A percentile compares a stretch with the other conserved stretches of the same genome.
These are phyloP conservation scores for Pyrenophora tritici-repentis DNA, from an alignment of 2,329 filamentous ascomycete species.

Conservation along the genomic window DNA sequence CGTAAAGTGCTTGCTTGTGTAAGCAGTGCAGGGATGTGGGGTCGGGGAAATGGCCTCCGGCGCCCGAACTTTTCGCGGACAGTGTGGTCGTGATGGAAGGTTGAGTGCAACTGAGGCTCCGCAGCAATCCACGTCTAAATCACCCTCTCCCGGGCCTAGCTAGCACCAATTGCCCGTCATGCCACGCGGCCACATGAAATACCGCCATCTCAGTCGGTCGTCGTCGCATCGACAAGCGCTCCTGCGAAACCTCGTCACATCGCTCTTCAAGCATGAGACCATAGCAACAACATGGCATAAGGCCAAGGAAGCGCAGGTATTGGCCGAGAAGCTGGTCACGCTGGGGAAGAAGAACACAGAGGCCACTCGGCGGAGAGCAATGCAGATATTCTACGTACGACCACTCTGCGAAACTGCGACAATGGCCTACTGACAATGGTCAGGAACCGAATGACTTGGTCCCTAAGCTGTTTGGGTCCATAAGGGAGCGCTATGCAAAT, in stretches of 20 bases:
- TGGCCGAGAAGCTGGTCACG: slow-evolving; percentile 94
- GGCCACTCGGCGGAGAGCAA: slow-evolving; percentile 74
- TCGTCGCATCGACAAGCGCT: slow-evolving; percentile 90
- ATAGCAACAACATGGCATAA: slow-evolving; percentile 96
- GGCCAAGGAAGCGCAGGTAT: slow-evolving; percentile 91
- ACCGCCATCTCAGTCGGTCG: slow-evolving; percentile 82
- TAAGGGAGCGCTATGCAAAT: slow-evolving; percentile 76
- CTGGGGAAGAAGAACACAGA: slow-evolving; percentile 92
- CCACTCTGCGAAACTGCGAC: background rate
- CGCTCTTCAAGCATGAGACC: slow-evolving; percentile 88
- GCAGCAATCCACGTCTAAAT: slow-evolving; percentile 12
- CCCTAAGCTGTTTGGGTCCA: slow-evolving; percentile 84
- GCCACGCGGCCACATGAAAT: slow-evolving; percentile 86
- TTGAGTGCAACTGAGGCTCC: slow-evolving; percentile 2
- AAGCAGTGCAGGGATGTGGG: slow-evolving; percentile 7
- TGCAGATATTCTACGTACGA: slow-evolving; percentile 82
- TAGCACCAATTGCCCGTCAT: slow-evolving; percentile 55
- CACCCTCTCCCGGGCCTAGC: slow-evolving; percentile 5
- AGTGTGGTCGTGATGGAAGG: background rate
- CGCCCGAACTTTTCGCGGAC: slow-evolving; percentile 32
- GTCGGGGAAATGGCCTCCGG: slow-evolving; percentile 27
- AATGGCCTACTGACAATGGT: slow-evolving; percentile 19
- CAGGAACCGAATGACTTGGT: slow-evolving; percentile 72
- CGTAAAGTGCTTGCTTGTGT: slow-evolving; percentile 29
- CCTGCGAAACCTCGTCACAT: slow-evolving; percentile 93